Evolutionary conservation across 805 yeast species (phyloP).

Genomic region (Pichia cabralensis): DNA sequence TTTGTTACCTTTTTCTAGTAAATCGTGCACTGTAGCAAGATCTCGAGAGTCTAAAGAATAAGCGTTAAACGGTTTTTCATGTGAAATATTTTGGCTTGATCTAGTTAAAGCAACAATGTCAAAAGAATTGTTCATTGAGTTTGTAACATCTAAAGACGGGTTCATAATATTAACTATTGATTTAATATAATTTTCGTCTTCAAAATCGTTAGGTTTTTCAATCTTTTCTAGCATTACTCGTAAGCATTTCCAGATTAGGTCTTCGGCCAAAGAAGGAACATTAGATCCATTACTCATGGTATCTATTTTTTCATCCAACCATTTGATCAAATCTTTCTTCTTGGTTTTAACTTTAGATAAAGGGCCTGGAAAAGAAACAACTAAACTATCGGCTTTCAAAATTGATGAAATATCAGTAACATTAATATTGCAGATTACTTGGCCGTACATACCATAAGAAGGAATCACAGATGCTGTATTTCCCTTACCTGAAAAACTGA

Average conservation of each 20-base stretch:
- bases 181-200: constrained; percentile 20
- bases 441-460: constrained; percentile 27
- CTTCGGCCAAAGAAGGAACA: constrained; percentile 11
- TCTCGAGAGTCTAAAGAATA: constrained; percentile 16
- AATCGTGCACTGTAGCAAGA: constrained; percentile 24
- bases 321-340: constrained; percentile 58
- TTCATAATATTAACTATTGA: constrained; percentile 31
- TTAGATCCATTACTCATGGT: constrained; percentile 5
- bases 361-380: constrained; percentile 59
- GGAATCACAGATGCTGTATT: constrained; percentile 39
- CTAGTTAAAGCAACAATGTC: constrained; percentile 15
- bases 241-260: constrained; percentile 22
- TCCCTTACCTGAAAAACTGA: constrained; percentile 49
- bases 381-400: constrained; percentile 37
- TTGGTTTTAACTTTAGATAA: constrained; percentile 45
- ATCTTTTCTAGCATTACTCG: constrained; percentile 17
- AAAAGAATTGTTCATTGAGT: constrained; percentile 4
- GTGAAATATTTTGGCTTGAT: constrained; percentile 6
- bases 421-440: constrained; percentile 25
- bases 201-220: constrained; percentile 20
- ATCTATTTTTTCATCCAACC: constrained; percentile 38
- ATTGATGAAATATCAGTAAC: constrained; percentile 27
- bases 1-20: constrained; percentile 53
- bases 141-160: constrained; percentile 27
- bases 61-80: constrained; percentile 17